Evolutionary conservation across 139 green algal genomes (phyloP).

Genomic region (Chloropicon primus): DNA sequence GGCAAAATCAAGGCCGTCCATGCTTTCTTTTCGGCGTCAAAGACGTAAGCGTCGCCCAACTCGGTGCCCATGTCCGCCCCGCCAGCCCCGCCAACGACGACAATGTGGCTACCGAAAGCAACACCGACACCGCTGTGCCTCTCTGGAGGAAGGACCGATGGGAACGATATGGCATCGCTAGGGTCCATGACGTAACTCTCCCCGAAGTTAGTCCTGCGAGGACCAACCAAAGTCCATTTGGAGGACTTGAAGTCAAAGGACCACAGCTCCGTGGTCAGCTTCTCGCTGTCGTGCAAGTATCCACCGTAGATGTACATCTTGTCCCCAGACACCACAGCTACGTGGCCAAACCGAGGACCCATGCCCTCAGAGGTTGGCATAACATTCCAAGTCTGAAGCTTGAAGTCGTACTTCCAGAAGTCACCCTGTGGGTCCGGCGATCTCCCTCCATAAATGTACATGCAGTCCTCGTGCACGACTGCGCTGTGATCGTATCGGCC

Average conservation of each 20-base stretch:
- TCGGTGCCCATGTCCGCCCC: conserved; percentile 4
- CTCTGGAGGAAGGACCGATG: not conserved
- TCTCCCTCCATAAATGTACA: conserved; percentile 19
- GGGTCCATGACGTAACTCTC: conserved; percentile 6
- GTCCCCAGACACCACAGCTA: not conserved
- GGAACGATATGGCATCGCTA: conserved; percentile 9
- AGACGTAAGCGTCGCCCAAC: conserved; percentile 8
- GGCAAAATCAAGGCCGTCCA: not conserved
- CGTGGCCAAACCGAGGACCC: conserved; percentile 13
- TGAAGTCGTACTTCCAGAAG: conserved; percentile 14
- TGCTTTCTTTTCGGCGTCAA: not conserved
- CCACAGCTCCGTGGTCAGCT: conserved; percentile 11
- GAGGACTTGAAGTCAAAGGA: conserved; percentile 3
- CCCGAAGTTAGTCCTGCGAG: conserved; percentile 8
- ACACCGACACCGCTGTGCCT: not conserved
- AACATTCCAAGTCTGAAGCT: conserved; percentile 1
- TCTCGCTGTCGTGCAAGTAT: not conserved
- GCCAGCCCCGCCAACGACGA: conserved; percentile 7
- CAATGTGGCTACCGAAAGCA: not conserved
- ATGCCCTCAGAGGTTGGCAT: conserved; percentile 1
- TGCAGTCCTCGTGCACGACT: conserved; percentile 10
- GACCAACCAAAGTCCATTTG: conserved; percentile 10
- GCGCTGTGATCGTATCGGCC: conserved; percentile 17
- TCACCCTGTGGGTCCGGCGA: conserved; percentile 5
- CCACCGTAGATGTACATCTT: conserved; percentile 13